Evolutionary conservation across 2,329 filamentous ascomycete genomes (phyloP), one percentile per base, ranked within the genome.

Genomic region (Fusarium xyrophilum): DNA sequence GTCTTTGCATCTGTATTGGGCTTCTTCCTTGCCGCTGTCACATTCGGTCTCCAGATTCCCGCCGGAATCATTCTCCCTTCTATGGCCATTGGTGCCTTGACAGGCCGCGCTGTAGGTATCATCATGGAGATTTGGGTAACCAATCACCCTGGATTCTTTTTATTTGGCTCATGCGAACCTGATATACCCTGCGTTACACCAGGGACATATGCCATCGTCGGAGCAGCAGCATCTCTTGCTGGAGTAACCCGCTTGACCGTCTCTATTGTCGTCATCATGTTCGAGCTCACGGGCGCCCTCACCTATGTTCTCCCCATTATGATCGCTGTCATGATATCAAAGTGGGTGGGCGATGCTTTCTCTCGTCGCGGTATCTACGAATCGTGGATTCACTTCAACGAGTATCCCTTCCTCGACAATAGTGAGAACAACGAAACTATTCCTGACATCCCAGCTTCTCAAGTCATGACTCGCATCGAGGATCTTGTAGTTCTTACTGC

Each of bases 221-320:
- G 96, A 35, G 96, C 96, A 1, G 95, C 96, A 1, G 94, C 96
- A 7, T 93, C 95, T n/a, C 88, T 99, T 3, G 93, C 92, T 9
- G 96, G 96, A 48, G 93, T 96, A 36, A 98, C 95, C 21, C 89
- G 95, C 71, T 96, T 99, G 89, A 99, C 96, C 0, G 93, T 97
- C 14, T 97, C 94, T 15, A 97, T 99, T 70, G 95, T 99, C 7
- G 96, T 98, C 74, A 99, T 99, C 81, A 97, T 97, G 91, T 99
- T 99, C 76, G 96, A 99, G 82, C 89, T 99, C 58, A 99, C 96
- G 0, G 96, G 96, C 54, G 96, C 96, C 3, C 85, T 99, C 30
- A 97, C 93, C 2, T 98, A 98, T 76, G 95, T 99, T 50, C 88
- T 99, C 11, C 96, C 96, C 56, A 99, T 98, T 79, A 99, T 99